phyloP scores from a whole-genome alignment of 2,329 filamentous ascomycete species.

The Colletotrichum nymphaeae region DNA sequence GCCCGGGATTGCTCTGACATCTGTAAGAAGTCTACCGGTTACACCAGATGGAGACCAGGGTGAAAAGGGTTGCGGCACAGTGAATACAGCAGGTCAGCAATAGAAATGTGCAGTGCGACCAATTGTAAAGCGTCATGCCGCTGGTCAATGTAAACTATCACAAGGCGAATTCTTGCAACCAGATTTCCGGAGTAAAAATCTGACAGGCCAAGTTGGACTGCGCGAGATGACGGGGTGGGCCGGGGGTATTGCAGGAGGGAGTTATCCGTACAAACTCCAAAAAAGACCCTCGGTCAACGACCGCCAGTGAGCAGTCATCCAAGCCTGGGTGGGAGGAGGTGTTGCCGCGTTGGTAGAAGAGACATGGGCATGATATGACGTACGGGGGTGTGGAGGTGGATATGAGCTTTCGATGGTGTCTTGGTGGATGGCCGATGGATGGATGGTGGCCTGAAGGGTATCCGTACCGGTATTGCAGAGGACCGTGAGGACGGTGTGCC shows the following conservation, averaged over 20 bases:
- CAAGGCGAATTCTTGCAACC: slow-evolving; percentile 18
- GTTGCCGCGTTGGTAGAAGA: neutral
- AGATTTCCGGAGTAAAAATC: slow-evolving; percentile 35
- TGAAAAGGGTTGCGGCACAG: neutral
- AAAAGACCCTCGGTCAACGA: slow-evolving; percentile 30
- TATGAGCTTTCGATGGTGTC: neutral
- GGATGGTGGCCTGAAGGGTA: neutral
- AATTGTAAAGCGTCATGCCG: neutral
- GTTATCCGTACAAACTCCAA: slow-evolving; percentile 16
- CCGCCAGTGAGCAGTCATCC: slow-evolving; percentile 16
- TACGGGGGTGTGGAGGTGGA: slow-evolving; percentile 2
- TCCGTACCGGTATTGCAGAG: neutral
- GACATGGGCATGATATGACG: slow-evolving; percentile 31
- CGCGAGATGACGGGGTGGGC: slow-evolving; percentile 30
- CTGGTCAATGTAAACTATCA: slow-evolving; percentile 20
- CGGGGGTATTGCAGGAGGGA: slow-evolving; percentile 13
- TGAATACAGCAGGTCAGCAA: slow-evolving; percentile 29
- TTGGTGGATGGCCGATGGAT: neutral
- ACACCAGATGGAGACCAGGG: slow-evolving; percentile 17
- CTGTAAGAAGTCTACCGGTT: slow-evolving; percentile 12
- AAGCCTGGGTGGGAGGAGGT: neutral
- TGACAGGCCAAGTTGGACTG: slow-evolving; percentile 27
- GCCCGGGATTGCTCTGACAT: slow-evolving; percentile 16
- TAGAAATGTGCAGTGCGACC: slow-evolving; percentile 25
- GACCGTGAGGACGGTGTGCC: neutral